phyloP scores from a whole-genome alignment of 2,329 filamentous ascomycete species.

The Aspergillus sclerotialis region DNA sequence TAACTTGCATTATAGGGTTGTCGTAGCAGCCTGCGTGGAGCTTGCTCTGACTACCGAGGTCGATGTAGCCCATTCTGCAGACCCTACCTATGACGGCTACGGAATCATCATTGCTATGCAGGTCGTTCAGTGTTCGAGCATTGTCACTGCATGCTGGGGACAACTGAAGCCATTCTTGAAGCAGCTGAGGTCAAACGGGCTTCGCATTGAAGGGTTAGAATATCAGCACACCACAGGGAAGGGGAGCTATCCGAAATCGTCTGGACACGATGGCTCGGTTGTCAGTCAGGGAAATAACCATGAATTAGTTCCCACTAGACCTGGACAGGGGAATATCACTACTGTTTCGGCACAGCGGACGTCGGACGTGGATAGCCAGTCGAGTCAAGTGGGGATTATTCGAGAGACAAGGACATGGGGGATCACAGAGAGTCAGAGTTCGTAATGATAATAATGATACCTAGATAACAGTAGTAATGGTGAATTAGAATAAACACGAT shows the following conservation, averaged over 20 bases:
- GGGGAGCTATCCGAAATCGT: constrained; percentile 1
- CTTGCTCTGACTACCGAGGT: constrained; percentile 10
- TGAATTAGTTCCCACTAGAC: constrained; percentile 3
- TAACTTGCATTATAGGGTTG: background rate
- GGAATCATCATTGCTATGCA: constrained; percentile 12
- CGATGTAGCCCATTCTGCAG: constrained; percentile 5
- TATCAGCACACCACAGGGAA: no score
- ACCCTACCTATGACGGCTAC: constrained; percentile 13
- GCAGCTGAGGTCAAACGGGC: constrained; percentile 13
- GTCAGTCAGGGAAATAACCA: constrained; percentile 1
- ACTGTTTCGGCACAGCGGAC: constrained; percentile 5
- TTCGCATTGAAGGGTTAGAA: no score
- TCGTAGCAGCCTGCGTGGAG: constrained; percentile 8
- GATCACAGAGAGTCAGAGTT: constrained; percentile 4
- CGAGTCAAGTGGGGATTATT: constrained; percentile 13
- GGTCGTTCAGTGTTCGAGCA: constrained; percentile 16
- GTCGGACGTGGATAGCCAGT: constrained; percentile 13
- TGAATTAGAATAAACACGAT: no score
- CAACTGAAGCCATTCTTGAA: constrained; percentile 16
- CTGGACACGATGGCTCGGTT: background rate
- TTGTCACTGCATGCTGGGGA: constrained; percentile 17
- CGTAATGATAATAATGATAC: constrained; percentile 4
- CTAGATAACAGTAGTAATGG: no score
- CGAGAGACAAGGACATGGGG: constrained; percentile 10
- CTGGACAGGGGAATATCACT: no score